Conservation (phyloP, 169 alveolate species). For the Plasmodium coatneyi region DNA sequence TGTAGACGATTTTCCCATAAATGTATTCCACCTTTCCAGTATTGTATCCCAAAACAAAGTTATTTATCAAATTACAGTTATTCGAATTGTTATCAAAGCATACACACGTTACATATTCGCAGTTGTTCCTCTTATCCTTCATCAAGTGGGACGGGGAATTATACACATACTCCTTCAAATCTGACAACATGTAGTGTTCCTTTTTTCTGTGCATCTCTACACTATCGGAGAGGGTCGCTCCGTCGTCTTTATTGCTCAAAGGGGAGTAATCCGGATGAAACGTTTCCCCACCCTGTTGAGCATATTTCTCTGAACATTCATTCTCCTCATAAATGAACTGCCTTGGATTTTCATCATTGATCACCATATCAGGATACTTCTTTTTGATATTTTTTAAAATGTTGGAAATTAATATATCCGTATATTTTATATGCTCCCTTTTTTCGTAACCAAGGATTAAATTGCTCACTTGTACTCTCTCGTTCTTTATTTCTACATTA, state of each 20-base stretch:
- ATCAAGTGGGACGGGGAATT: conserved; percentile 66
- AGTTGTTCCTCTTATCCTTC: conserved; percentile 46
- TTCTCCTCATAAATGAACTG: conserved; percentile 45
- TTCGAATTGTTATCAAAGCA: conserved; percentile 71
- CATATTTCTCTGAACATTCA: background rate
- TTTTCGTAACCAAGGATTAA: conserved; percentile 66
- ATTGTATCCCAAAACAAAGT: conserved; percentile 61
- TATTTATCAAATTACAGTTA: conserved; percentile 62
- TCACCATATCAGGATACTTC: conserved; percentile 68
- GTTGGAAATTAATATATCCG: conserved; percentile 61
- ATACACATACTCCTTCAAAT: conserved; percentile 45
- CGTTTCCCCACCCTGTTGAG: background rate
- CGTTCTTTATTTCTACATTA: conserved; percentile 61
- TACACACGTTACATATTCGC: conserved; percentile 74
- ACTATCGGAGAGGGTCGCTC: background rate
- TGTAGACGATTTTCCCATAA: conserved; percentile 58
- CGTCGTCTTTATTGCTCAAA: background rate
- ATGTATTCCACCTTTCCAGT: conserved; percentile 67
- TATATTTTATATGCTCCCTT: conserved; percentile 63
- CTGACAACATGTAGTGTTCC: conserved; percentile 24
- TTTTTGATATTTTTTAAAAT: conserved; percentile 66
- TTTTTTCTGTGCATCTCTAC: conserved; percentile 19
- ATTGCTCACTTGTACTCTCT: conserved; percentile 54
- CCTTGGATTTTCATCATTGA: conserved; percentile 67
- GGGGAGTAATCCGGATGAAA: background rate